Evolutionary conservation across 148 eudicot species (phyloP), one percentile per base, ranked within the genome.

Genomic region (Vaccinium macrocarpon): DNA sequence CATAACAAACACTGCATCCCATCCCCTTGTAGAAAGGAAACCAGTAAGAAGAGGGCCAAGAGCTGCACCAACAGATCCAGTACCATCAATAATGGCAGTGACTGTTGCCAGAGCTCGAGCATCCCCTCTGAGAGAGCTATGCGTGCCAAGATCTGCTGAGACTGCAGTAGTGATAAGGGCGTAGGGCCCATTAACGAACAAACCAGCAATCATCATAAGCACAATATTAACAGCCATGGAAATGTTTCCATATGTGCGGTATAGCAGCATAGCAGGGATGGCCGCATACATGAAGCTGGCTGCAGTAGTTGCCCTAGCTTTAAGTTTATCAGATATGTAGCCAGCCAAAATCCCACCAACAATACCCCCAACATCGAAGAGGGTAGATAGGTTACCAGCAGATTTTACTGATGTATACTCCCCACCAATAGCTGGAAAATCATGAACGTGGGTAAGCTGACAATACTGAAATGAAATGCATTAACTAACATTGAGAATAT

Each of bases 161-260:
- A 97, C 99, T 49, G 99, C 99, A 16, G 99, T 97, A 21, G 99
- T 97, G 78, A 97, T 97, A 49, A 97, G 98, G 79, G 99, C 98
- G 83, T 97, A 97, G 0, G 99, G 99, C 49, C 99, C 99, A 68
- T 97, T 97, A 49, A 97, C 91, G 76, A 91, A 92, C 72, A 97
- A 86, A 18, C 99, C 99, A 62, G 93, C 95, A 25, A 92, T 74
- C 91, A 97, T 93, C 99, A 97, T 97, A 15, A 97, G 97, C 71
- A 88, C 32, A 82, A 95, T 92, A 88, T 97, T 97, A 78, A 86
- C n/a, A 13, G 93, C 83, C 90, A 85, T 86, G 68, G 99, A 97
- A 57, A 89, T 61, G 56, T 78, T 88, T 57, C 99, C 99, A 71
- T 93, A 97, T 74, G 82, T 59, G n/a, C 96, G 95, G 77, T 97